Percentiles rank a stretch among this genome's conserved stretches.
Conservation (phyloP, 1,284 basidiomycete genomes). For the Gomphus bonarii region DNA sequence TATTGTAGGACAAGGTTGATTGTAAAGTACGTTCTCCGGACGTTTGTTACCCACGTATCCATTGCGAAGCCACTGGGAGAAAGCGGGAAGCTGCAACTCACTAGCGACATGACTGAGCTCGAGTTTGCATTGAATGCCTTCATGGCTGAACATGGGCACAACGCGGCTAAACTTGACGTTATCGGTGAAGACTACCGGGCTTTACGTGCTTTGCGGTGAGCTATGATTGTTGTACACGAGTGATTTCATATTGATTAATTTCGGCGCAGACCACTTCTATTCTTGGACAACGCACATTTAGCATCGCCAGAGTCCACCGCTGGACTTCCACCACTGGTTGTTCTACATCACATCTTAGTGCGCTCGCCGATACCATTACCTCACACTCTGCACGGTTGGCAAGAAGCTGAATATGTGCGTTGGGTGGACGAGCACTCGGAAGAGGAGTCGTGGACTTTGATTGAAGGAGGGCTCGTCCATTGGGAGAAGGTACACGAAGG, state of each 20-base stretch:
- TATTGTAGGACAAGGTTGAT: slow-evolving; percentile 50
- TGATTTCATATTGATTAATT: slow-evolving; percentile 6
- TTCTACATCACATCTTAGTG: slow-evolving; percentile 88
- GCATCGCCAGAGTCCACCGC: slow-evolving; percentile 54
- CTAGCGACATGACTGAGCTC: slow-evolving; percentile 91
- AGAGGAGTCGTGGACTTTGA: slow-evolving; percentile 58
- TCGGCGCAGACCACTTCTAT: slow-evolving; percentile 64
- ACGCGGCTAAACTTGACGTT: slow-evolving; percentile 50
- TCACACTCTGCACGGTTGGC: slow-evolving; percentile 83
- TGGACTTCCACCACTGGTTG: slow-evolving; percentile 71
- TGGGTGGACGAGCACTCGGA: slow-evolving; percentile 77
- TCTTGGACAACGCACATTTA: slow-evolving; percentile 69
- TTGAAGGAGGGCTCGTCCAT: slow-evolving; percentile 58
- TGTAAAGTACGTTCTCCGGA: slow-evolving; percentile 67
- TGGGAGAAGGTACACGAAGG: slow-evolving; percentile 61
- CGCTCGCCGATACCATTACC: slow-evolving; percentile 78
- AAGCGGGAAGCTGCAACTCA: slow-evolving; percentile 82
- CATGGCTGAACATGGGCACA: slow-evolving; percentile 43
- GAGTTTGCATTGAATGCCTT: slow-evolving; percentile 84
- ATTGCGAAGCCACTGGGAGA: slow-evolving; percentile 84
- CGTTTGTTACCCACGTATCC: slow-evolving; percentile 83
- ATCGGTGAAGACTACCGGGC: slow-evolving; percentile 75
- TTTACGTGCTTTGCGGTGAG: slow-evolving; percentile 72
- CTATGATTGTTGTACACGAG: slow-evolving; percentile 9
- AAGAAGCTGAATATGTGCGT: slow-evolving; percentile 83